Conservation (phyloP, 1,139 yeast species). For the Dujonia santamariae region DNA sequence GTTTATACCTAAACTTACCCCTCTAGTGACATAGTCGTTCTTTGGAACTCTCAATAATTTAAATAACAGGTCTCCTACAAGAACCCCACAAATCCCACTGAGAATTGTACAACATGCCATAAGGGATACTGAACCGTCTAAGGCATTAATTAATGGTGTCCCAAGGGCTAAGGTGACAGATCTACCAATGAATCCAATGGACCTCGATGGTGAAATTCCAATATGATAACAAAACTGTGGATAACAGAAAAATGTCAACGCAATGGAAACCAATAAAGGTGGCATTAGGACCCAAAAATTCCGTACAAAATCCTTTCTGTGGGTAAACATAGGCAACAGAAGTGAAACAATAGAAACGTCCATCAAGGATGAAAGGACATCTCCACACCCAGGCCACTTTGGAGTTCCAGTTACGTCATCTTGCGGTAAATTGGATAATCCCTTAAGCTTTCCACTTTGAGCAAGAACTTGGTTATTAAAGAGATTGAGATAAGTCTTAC, state of each 20-base stretch:
- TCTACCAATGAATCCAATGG: conserved; percentile 76
- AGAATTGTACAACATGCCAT: conserved; percentile 80
- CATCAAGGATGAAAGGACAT: conserved; percentile 64
- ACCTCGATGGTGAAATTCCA: conserved; percentile 57
- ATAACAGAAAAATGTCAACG: conserved; percentile 60
- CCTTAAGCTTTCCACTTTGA: conserved; percentile 22
- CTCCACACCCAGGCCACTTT: conserved; percentile 80
- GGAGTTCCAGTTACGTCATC: conserved; percentile 34
- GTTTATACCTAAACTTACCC: conserved; percentile 71
- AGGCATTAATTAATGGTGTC: conserved; percentile 61
- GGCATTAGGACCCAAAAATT: conserved; percentile 59
- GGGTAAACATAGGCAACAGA: conserved; percentile 75
- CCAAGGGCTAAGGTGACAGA: conserved; percentile 83
- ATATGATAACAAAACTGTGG: conserved; percentile 65
- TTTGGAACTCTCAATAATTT: conserved; percentile 49
- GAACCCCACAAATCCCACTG: conserved; percentile 74
- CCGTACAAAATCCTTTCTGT: conserved; percentile 57
- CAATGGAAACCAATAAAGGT: conserved; percentile 57
- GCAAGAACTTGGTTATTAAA: conserved; percentile 40
- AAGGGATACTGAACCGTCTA: conserved; percentile 67
- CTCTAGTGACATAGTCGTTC: conserved; percentile 72
- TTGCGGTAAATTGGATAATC: conserved; percentile 4
- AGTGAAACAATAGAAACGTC: conserved; percentile 75
- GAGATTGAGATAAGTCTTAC: conserved; percentile 59
- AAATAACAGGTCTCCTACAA: conserved; percentile 55